phyloP scores from a whole-genome alignment of 1,284 basidiomycete genomes.

The Cystobasidium slooffiae region DNA sequence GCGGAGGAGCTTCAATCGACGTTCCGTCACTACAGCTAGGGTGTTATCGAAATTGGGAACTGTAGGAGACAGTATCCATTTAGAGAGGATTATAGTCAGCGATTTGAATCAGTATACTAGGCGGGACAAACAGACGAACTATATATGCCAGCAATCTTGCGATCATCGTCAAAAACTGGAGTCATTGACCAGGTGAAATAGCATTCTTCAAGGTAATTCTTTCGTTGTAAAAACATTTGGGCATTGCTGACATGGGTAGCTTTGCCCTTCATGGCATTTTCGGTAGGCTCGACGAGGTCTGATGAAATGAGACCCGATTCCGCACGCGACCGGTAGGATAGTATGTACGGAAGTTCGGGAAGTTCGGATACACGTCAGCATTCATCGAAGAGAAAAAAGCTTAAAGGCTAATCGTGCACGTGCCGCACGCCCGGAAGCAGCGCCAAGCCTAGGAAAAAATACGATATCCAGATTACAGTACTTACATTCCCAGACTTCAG shows the following conservation, averaged over 20 bases:
- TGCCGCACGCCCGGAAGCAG: too few species aligned
- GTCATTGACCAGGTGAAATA: constrained; percentile 52
- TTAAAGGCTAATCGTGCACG: too few species aligned
- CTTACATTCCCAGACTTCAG: constrained; percentile 49
- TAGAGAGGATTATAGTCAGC: background rate
- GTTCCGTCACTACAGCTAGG: constrained; percentile 45
- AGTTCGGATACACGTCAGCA: too few species aligned
- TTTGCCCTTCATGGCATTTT: constrained; percentile 41
- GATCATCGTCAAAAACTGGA: constrained; percentile 45
- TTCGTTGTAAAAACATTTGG: constrained; percentile 49
- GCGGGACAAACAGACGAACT: background rate
- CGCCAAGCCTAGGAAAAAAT: too few species aligned
- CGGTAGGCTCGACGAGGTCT: constrained; percentile 3
- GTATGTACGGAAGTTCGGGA: too few species aligned
- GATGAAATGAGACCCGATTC: background rate
- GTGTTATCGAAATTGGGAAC: constrained; percentile 52
- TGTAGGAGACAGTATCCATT: background rate
- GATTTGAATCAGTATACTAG: too few species aligned
- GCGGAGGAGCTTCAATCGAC: constrained; percentile 48
- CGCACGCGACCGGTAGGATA: too few species aligned
- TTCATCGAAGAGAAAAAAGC: too few species aligned
- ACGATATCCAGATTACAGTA: background rate
- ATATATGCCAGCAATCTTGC: constrained; percentile 41
- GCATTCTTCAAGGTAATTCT: constrained; percentile 47
- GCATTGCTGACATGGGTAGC: constrained; percentile 47